phyloP scores from a whole-genome alignment of 2,329 filamentous ascomycete species.

The Pyrenochaeta sp. region DNA sequence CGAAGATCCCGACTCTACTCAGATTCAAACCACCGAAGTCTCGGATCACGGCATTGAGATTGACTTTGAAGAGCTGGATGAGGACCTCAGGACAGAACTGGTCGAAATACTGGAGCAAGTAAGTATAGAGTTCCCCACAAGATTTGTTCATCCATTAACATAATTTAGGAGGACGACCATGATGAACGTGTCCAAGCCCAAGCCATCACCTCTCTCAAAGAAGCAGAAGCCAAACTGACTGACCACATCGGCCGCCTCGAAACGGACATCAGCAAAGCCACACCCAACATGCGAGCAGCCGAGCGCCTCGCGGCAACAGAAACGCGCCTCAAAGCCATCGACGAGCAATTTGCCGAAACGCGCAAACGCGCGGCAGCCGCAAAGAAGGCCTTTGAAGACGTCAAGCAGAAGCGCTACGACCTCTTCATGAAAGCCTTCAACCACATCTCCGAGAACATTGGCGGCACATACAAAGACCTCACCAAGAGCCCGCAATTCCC shows the following conservation, averaged over 20 bases:
- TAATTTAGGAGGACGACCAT: slow-evolving; percentile 68
- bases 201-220: slow-evolving; percentile 27
- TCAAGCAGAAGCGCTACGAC: slow-evolving; percentile 84
- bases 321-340: slow-evolving; percentile 79
- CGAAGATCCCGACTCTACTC: slow-evolving; percentile 62
- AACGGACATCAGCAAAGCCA: slow-evolving; percentile 87
- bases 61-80: slow-evolving; percentile 81
- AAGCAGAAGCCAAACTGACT: slow-evolving; percentile 74
- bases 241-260: slow-evolving; percentile 79
- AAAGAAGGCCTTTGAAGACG: slow-evolving; percentile 81
- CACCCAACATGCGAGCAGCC: slow-evolving; percentile 95
- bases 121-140: slow-evolving; percentile 3
- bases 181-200: slow-evolving; percentile 48
- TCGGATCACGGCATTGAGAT: slow-evolving; percentile 93
- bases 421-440: slow-evolving; percentile 94
- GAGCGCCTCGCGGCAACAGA: slow-evolving; percentile 89
- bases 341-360: slow-evolving; percentile 88
- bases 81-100: slow-evolving; percentile 67
- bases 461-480: slow-evolving; percentile 91
- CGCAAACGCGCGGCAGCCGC: slow-evolving; percentile 75
- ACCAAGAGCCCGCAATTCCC: slow-evolving; percentile 91
- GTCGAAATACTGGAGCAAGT: slow-evolving; percentile 56
- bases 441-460: slow-evolving; percentile 95
- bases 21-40: slow-evolving; percentile 64
- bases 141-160: slow-evolving; percentile 11